Evolutionary conservation across 148 eudicot genomes (phyloP).

Genomic region (Diospyros kaki): DNA sequence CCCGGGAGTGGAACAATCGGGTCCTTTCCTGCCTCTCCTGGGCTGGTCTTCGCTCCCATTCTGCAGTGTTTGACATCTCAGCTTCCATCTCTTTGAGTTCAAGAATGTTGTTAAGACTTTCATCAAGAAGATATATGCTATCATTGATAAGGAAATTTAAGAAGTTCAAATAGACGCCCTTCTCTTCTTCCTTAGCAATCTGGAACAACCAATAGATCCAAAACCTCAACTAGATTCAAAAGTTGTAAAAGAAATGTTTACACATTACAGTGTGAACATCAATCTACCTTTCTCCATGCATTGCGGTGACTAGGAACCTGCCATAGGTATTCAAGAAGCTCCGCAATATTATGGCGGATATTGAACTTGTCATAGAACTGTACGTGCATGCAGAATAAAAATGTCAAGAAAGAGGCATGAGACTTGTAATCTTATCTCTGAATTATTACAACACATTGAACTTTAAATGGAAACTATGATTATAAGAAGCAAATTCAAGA

Average conservation of each 20-base stretch:
- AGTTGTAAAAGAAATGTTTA: not conserved
- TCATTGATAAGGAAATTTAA: constrained; percentile 88
- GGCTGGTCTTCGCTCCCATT: constrained; percentile 91
- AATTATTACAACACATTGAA: not conserved
- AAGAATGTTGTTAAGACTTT: constrained; percentile 96
- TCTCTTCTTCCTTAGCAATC: constrained; percentile 97
- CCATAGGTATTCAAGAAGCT: constrained; percentile 95
- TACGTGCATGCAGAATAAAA: constrained; percentile 9
- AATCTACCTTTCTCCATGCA: constrained; percentile 79
- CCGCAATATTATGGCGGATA: constrained; percentile 96
- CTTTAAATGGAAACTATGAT: not conserved
- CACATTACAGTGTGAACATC: constrained; percentile 4
- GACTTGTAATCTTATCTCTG: not conserved
- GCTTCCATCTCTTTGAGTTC: constrained; percentile 93
- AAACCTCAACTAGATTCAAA: constrained; percentile 11
- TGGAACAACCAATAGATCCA: constrained; percentile 23
- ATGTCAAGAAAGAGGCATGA: constrained; percentile 13
- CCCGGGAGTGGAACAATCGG: constrained; percentile 84
- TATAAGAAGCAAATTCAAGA: not conserved
- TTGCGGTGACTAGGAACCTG: constrained; percentile 97
- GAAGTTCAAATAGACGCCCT: constrained; percentile 95
- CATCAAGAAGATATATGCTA: constrained; percentile 92
- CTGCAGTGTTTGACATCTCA: constrained; percentile 93
- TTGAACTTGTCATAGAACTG: constrained; percentile 99
- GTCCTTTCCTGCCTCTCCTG: constrained; percentile 99